phyloP scores from a whole-genome alignment of 1,139 yeast species.

The Suzukiozyma palmioleophila region DNA sequence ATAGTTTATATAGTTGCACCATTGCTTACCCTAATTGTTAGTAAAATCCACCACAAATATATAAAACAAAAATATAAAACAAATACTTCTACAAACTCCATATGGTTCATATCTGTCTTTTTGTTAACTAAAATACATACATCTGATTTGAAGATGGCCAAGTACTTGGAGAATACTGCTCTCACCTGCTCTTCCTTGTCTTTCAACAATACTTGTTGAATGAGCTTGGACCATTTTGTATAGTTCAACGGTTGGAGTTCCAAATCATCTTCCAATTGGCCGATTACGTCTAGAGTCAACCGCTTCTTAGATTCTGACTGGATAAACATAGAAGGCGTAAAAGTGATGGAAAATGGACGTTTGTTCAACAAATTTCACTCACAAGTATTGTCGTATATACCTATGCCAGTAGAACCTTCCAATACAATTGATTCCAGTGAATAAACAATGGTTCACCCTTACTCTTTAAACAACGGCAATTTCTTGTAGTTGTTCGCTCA shows the following conservation, averaged over 20 bases:
- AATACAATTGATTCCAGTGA: background rate
- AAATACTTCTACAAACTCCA: background rate
- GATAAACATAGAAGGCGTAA: slow-evolving; percentile 18
- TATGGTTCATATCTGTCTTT: no score
- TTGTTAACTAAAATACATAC: slow-evolving; percentile 22
- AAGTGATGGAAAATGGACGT: background rate
- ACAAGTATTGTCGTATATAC: background rate
- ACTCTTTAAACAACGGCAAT: slow-evolving; percentile 4
- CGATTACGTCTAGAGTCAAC: slow-evolving; percentile 45
- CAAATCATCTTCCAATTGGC: slow-evolving; percentile 57
- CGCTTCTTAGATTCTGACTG: slow-evolving; percentile 27
- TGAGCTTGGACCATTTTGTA: slow-evolving; percentile 52
- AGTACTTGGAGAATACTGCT: slow-evolving; percentile 54
- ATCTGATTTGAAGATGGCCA: slow-evolving; percentile 59
- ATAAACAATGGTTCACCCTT: background rate
- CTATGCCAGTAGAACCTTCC: background rate
- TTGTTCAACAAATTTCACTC: background rate
- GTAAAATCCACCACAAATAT: slow-evolving; percentile 3
- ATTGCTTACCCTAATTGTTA: slow-evolving; percentile 47
- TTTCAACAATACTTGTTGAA: slow-evolving; percentile 49
- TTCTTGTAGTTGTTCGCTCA: slow-evolving; percentile 5
- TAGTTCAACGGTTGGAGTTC: slow-evolving; percentile 56
- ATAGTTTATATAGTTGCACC: slow-evolving; percentile 70
- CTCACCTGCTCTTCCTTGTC: slow-evolving; percentile 65
- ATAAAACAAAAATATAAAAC: no score